A percentile compares a stretch with the other conserved stretches of the same genome.
Evolutionary conservation across 225 moss, liverwort and hornwort genomes (phyloP).

Genomic region (Takakia lepidozioides): DNA sequence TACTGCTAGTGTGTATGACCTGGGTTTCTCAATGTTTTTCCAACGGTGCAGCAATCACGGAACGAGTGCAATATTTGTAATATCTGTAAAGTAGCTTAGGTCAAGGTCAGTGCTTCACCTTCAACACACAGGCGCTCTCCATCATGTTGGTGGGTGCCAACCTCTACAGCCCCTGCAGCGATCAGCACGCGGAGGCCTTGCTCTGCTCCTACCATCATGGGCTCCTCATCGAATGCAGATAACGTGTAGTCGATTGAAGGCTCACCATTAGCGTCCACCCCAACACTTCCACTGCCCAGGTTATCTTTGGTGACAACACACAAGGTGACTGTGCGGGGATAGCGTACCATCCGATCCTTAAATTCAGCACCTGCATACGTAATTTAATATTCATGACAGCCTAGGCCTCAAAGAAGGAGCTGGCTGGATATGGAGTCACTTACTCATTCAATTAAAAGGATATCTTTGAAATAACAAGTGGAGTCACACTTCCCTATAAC

Average conservation of each 20-base stretch:
- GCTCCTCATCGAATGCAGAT: slow-evolving; percentile 33
- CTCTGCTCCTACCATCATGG: slow-evolving; percentile 26
- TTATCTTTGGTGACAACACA: slow-evolving; percentile 57
- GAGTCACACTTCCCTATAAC: no score
- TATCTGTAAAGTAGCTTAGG: no score
- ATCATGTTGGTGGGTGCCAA: slow-evolving; percentile 62
- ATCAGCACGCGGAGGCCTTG: slow-evolving; percentile 51
- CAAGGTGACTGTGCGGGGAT: slow-evolving; percentile 44
- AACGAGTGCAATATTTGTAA: no score
- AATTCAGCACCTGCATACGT: slow-evolving; percentile 24
- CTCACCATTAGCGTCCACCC: slow-evolving; percentile 8
- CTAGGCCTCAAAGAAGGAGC: background rate
- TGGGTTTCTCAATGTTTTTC: no score
- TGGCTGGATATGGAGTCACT: no score
- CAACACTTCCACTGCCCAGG: slow-evolving; percentile 45
- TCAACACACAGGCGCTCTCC: slow-evolving; percentile 39
- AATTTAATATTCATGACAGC: background rate
- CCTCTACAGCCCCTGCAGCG: slow-evolving; percentile 74
- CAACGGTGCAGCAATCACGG: no score
- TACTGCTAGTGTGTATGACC: no score
- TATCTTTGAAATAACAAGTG: no score
- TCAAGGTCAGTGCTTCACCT: slow-evolving; percentile 15
- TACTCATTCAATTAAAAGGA: background rate
- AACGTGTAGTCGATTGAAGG: slow-evolving; percentile 26
- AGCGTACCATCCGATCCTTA: slow-evolving; percentile 47